These are phyloP conservation scores for Rhododendron molle DNA, from an alignment of 148 eudicot genomes.

Conservation along the genomic window DNA sequence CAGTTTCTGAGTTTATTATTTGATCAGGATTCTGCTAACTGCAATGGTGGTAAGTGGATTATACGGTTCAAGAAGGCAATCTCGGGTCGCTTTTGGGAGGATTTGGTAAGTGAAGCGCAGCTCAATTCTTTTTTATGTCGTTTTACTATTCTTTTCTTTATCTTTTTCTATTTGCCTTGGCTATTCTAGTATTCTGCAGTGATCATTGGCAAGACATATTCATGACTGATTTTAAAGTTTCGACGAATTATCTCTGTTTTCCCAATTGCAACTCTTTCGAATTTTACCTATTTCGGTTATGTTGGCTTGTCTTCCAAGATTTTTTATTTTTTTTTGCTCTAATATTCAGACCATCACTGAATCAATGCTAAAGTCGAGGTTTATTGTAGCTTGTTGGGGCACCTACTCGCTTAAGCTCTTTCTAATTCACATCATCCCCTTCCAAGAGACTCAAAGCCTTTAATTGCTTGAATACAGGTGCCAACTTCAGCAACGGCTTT, in stretches of 20 bases:
- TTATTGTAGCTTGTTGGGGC: background rate
- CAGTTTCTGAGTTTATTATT: background rate
- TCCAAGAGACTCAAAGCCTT: background rate
- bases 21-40: conserved; percentile 85
- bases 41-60: conserved; percentile 99
- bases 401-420: background rate
- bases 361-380: background rate
- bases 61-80: conserved; percentile 88
- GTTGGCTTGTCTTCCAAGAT: background rate
- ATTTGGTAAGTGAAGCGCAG: conserved; percentile 47
- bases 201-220: background rate
- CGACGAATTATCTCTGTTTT: background rate
- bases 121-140: background rate
- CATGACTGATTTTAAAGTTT: background rate
- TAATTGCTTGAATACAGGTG: background rate
- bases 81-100: conserved; percentile 98
- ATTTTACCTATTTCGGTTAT: background rate
- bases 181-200: background rate
- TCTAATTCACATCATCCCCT: background rate
- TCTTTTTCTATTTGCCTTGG: background rate
- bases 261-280: background rate
- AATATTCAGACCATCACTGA: background rate
- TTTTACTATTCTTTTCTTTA: background rate
- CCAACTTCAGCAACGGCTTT: background rate
- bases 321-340: too few species aligned